Evolutionary conservation across 2,329 filamentous ascomycete species (phyloP), one percentile per base, ranked within the genome.

Genomic region (Claviceps citrina): DNA sequence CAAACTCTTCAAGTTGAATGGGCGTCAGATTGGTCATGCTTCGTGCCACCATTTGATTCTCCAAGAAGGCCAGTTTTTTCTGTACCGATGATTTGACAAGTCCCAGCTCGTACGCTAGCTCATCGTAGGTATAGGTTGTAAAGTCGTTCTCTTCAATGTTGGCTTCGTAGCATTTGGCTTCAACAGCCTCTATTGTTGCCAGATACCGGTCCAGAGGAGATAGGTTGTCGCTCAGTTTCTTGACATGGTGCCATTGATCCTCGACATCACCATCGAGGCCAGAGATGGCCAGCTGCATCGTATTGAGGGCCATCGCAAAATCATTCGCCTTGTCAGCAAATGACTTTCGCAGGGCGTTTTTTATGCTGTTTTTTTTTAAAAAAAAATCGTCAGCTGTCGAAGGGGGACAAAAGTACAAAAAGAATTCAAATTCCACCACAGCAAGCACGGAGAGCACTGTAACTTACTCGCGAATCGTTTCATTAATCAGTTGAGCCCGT

Each of bases 141-240:
- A 91, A 96, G 65, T 98, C 91, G 60, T 98, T 98, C 55, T 98
- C 91, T 61, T 98, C 91, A 47, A 98, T 95, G 58, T 98, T 96
- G 46, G 91, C 91, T 65, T 96, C 89, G 44, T 80, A 74, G 57
- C 91, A 98, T 62, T 94, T 85, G 47, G 77, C 76, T 54, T 95
- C 87, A 36, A 96, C 73, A 9, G 76, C 76, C 12, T 78, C 83
- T 54, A 98, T 95, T 47, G 85, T 83, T 46, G 84, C 78, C 31
- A 98, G 71, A 56, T 93, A 98, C 44, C 83, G 76, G 51, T 95
- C 86, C n/a, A 98, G 70, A 3, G 89, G 89, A 7, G 84, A 73
- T 10, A 98, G 67, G 53, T 84, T 95, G 47, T 84, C 78, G 51
- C 84, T 85, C 30, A 98, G 72, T 54, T 80, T 80, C 54, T 83